phyloP scores from a whole-genome alignment of 1,284 basidiomycete genomes.

The Pyrrhoderma lamaoense region DNA sequence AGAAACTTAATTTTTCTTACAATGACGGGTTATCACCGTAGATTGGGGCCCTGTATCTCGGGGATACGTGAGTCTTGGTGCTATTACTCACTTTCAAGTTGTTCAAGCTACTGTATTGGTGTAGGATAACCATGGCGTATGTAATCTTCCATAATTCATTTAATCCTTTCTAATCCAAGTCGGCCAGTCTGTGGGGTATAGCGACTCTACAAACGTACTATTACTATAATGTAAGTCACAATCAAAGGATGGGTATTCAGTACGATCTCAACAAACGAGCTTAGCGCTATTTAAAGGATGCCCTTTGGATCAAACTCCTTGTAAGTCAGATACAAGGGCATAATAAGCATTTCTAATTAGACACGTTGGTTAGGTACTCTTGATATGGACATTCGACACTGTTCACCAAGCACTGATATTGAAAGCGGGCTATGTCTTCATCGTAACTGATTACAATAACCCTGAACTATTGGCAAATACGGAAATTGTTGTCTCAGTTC shows the following conservation, averaged over 20 bases:
- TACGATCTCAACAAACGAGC: background rate
- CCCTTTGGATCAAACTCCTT: slow-evolving; percentile 10
- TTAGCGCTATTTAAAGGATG: slow-evolving; percentile 14
- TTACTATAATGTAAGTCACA: slow-evolving; percentile 11
- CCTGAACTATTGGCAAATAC: slow-evolving; percentile 4
- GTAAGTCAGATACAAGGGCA: background rate
- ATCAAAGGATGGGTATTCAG: background rate
- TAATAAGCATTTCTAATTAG: too few relatives aligned
- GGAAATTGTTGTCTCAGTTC: slow-evolving; percentile 11
- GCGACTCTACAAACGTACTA: slow-evolving; percentile 10
- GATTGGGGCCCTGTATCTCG: too few relatives aligned
- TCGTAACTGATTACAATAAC: slow-evolving; percentile 15
- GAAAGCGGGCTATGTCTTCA: slow-evolving; percentile 16
- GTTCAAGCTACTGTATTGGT: too few relatives aligned
- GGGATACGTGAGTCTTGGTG: too few relatives aligned
- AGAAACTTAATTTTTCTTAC: too few relatives aligned
- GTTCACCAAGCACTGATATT: slow-evolving; percentile 17
- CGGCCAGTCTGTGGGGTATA: slow-evolving; percentile 2
- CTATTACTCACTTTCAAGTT: too few relatives aligned
- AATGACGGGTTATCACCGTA: too few relatives aligned
- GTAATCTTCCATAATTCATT: too few relatives aligned
- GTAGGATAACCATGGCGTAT: too few relatives aligned
- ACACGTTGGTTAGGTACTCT: slow-evolving; percentile 2
- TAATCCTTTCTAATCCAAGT: too few relatives aligned
- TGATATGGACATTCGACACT: slow-evolving; percentile 15